These are phyloP conservation scores for Rosa lucieae DNA, from an alignment of 306 rosid genomes.

Conservation along the genomic window DNA sequence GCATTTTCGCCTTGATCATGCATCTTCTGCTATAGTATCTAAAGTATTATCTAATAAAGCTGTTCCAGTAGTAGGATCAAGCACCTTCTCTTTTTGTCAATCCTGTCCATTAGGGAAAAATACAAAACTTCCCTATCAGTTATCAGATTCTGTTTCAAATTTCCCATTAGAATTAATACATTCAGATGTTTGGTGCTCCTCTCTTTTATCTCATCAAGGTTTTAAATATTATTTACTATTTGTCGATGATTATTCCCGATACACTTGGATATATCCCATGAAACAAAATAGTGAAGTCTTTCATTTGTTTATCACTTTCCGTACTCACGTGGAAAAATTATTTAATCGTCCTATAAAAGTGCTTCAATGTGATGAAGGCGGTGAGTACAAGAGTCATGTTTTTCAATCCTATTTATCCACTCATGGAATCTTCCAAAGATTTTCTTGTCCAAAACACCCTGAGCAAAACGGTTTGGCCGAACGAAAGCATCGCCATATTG, in stretches of 20 bases:
- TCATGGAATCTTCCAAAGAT: too few relatives aligned
- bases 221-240: too few relatives aligned
- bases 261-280: not conserved
- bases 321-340: not conserved
- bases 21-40: not conserved
- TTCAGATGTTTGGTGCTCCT: not conserved
- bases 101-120: not conserved
- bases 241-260: not conserved
- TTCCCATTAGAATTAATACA: not conserved
- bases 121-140: not conserved
- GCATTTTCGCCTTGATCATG: too few relatives aligned
- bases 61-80: not conserved
- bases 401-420: too few relatives aligned
- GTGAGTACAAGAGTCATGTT: too few relatives aligned
- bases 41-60: not conserved
- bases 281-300: not conserved
- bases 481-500: too few relatives aligned
- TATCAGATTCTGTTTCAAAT: not conserved
- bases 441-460: too few relatives aligned
- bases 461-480: too few relatives aligned
- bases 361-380: too few relatives aligned
- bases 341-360: too few relatives aligned
- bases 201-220: too few relatives aligned
- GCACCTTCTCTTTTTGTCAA: not conserved
- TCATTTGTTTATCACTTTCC: not conserved